phyloP scores from a whole-genome alignment of 2,329 filamentous ascomycete genomes.

The Ascochyta lentis region DNA sequence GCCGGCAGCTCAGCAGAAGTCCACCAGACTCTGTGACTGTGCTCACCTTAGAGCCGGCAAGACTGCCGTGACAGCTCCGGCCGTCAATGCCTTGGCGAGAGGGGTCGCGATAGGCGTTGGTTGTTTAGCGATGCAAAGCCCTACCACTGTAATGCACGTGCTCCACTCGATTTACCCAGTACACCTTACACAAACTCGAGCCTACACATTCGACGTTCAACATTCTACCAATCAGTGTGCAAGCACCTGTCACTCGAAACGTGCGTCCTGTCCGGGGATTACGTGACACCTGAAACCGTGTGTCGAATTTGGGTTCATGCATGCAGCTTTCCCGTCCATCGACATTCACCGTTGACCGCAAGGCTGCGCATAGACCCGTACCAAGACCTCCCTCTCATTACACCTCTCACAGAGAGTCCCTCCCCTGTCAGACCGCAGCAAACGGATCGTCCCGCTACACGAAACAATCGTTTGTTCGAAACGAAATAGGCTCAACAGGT shows the following conservation, averaged over 20 bases:
- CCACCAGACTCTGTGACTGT: constrained; percentile 6
- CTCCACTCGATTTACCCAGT: background rate
- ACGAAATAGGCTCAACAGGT: constrained; percentile 22
- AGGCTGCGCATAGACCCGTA: constrained; percentile 18
- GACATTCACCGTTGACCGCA: background rate
- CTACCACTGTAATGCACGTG: background rate
- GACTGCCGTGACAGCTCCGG: background rate
- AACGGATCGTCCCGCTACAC: constrained; percentile 22
- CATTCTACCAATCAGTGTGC: background rate
- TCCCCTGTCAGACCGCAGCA: constrained; percentile 15
- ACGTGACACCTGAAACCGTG: constrained; percentile 10
- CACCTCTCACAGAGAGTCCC: constrained; percentile 13
- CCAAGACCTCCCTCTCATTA: constrained; percentile 29
- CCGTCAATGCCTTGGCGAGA: background rate
- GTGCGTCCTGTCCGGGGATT: background rate
- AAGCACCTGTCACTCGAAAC: background rate
- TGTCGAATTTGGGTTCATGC: constrained; percentile 3
- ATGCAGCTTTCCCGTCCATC: constrained; percentile 3
- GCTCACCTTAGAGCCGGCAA: background rate
- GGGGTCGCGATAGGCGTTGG: background rate
- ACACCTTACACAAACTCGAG: background rate
- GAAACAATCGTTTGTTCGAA: constrained; percentile 27
- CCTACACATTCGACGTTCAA: background rate
- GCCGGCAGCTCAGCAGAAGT: background rate
- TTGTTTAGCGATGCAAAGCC: background rate